These are phyloP conservation scores for Chlorencoelia australis DNA, from an alignment of 2,329 filamentous ascomycete genomes.

Conservation along the genomic window DNA sequence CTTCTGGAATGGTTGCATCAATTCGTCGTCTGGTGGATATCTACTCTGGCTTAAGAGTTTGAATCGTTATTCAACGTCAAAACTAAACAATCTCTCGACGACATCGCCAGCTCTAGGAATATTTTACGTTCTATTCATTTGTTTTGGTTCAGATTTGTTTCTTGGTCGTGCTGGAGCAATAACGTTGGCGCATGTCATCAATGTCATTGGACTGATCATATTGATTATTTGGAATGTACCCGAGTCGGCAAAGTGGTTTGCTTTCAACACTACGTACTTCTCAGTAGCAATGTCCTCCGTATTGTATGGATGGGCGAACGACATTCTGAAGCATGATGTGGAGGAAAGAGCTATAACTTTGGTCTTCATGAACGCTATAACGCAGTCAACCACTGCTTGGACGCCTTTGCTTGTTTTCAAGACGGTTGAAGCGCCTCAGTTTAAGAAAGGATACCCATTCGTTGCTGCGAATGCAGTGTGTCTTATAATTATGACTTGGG, in stretches of 20 bases:
- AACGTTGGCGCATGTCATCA: constrained; percentile 31
- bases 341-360: constrained; percentile 33
- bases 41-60: constrained; percentile 49
- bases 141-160: constrained; percentile 44
- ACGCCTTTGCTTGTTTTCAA: constrained; percentile 34
- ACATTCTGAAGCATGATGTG: constrained; percentile 28
- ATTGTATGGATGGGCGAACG: constrained; percentile 38
- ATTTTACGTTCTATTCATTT: constrained; percentile 43
- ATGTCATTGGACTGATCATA: constrained; percentile 41
- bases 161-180: constrained; percentile 45
- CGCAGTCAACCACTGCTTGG: constrained; percentile 36
- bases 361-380: constrained; percentile 33
- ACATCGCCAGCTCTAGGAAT: constrained; percentile 45
- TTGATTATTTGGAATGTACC: constrained; percentile 46
- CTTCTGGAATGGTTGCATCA: constrained; percentile 47
- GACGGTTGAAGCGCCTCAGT: neutral
- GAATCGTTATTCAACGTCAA: constrained; percentile 34
- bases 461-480: neutral
- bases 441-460: neutral
- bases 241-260: constrained; percentile 42
- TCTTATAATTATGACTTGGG: neutral
- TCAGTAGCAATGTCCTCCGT: constrained; percentile 36
- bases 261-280: constrained; percentile 34
- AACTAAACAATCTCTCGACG: constrained; percentile 41
- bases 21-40: constrained; percentile 39